Base-by-base conservation (phyloP, 2,329 filamentous ascomycete genomes). In the Trichophyton mentagrophytes region DNA sequence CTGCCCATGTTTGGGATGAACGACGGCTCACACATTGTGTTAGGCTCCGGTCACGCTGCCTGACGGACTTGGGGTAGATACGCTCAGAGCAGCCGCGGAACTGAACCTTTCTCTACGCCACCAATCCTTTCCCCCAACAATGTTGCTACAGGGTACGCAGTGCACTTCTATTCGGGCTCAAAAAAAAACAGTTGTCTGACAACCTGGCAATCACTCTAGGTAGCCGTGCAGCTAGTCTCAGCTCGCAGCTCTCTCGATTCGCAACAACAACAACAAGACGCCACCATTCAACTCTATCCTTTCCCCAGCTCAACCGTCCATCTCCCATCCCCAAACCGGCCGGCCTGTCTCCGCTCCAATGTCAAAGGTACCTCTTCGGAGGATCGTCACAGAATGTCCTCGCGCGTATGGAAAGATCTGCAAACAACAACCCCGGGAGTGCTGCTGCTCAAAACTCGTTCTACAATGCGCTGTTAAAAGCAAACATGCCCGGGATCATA, bases 401-500 rank as follows among this genome's bases (percentile, higher is more conserved):
- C 38, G 90, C 90, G 38, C 88, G 89, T 66, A 82, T 91, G 67
- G 93, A 99, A 76, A 87, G 91, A 72, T 87, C 88, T 25, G 95
- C 93, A 42, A 99, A 97, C 75, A 88, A 90, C 73, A 95, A 96
- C 68, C 90, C 93, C 1, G 82, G 80, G 62, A 97, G 90, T 73
- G 87, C 90, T 30, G 88, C 87, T 49, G 86, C 90, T 20, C 93
- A 99, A 73, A 93, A 92, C 72, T 87, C 89, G 15, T 96, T 99
- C 73, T 99, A 99, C 72, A 87, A 92, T 71, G 86, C 91, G 53
- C 82, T 99, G 13, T 80, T 96, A 60, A 88, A 88, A 70, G 90
- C 92, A 58, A 93, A 95, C 69, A 91, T 96, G 88, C 89, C 92
- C 17, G 87, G 90, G 58, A 95, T 99, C 64, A 79, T 99, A 61